Evolutionary conservation across 345 rosid genomes (phyloP).

Genomic region (Mallotus nudiflorus): DNA sequence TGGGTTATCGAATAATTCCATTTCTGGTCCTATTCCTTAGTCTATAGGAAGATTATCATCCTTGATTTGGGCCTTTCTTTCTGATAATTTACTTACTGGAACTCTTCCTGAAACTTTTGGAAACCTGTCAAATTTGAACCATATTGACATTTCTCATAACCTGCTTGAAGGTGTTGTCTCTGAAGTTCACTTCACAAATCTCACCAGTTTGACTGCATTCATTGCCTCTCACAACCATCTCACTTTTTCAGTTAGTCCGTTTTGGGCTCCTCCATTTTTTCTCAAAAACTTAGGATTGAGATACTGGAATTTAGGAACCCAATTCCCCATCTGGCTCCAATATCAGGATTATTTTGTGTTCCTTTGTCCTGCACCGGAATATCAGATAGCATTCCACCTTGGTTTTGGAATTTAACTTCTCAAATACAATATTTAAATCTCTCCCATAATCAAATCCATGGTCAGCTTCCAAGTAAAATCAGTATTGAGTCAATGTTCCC

Average conservation of each 20-base stretch:
- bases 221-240: background rate
- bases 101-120: background rate
- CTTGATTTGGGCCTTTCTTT: background rate
- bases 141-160: background rate
- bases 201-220: background rate
- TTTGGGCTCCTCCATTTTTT: constrained; percentile 1
- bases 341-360: background rate
- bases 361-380: background rate
- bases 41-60: background rate
- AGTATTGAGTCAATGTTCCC: background rate
- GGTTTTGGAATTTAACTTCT: constrained; percentile 7
- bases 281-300: background rate
- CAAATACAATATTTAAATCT: background rate
- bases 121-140: constrained; percentile 1
- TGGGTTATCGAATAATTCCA: background rate
- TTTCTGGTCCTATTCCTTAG: constrained; percentile 8
- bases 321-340: constrained; percentile 1
- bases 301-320: background rate
- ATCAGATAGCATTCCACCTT: constrained; percentile 3
- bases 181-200: constrained; percentile 6
- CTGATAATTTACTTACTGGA: constrained; percentile 1
- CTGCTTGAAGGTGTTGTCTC: background rate
- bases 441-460: constrained; percentile 6
- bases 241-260: background rate
- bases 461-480: constrained; percentile 4